Evolutionary conservation across 2,329 filamentous ascomycete genomes (phyloP), one percentile per base, ranked within the genome.

Genomic region (Colletotrichum lindemuthianum): DNA sequence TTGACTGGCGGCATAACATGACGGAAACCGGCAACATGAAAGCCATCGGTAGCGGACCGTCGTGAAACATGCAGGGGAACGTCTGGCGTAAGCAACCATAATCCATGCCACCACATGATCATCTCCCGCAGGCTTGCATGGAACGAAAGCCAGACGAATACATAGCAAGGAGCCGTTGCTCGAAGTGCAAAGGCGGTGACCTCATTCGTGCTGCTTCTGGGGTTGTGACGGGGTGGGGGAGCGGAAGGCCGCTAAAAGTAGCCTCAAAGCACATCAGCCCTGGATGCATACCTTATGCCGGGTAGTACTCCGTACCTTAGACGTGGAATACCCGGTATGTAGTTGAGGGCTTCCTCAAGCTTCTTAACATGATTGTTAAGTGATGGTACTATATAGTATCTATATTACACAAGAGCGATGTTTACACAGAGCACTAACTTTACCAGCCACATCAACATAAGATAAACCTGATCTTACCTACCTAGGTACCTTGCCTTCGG

Each of bases 141-240:
- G 24, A 24, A 24, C 24, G 24, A 24, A 24, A 24, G 24, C 24
- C 39, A 41, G 39, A 16, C 9, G 44, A 47, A 40, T 41, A 55
- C 50, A 56, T 61, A 45, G 40, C 44, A 61, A 50, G 45, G 40
- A 37, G 43, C 51, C 2, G 6, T 54, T 60, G 16, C 33, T 15
- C 48, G 56, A 37, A 48, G 52, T 63, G 47, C 45, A 45, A 52
- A 61, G 58, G 58, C 63, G 51, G 61, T 61, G 47, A 65, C 61
- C 63, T 57, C 58, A 65, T 65, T 65, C 47, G 59, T 48, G 24
- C 50, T 39, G 36, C n/a, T 24, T 52, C 47, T 51, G 52, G 57
- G 47, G 40, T n/a, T 15, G 52, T 57, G 48, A 59, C 57, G 63
- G 63, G 63, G 24, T 24, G 24, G 24, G 24, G 24, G 24, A 24